Conservation (phyloP, 306 rosid species). For the Cucurbita moschata region DNA sequence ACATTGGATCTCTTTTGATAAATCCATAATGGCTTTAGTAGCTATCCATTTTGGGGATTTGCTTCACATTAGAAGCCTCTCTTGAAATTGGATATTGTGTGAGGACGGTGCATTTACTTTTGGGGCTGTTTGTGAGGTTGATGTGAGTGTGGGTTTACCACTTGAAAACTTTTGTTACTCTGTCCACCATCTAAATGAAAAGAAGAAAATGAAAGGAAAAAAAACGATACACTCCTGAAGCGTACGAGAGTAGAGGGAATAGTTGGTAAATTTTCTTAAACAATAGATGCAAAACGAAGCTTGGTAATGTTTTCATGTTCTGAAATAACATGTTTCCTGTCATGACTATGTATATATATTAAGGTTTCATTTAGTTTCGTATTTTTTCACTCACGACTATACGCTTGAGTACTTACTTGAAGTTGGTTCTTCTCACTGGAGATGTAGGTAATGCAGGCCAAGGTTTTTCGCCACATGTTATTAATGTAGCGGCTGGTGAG, state of each 20-base stretch:
- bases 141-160: neutral
- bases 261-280: neutral
- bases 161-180: neutral
- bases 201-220: neutral
- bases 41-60: neutral
- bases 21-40: neutral
- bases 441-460: conserved; percentile 78
- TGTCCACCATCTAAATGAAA: neutral
- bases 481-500: conserved; percentile 75
- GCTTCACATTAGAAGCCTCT: neutral
- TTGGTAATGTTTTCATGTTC: neutral
- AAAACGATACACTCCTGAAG: neutral
- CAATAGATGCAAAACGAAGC: neutral
- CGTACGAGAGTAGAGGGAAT: neutral
- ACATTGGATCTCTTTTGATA: neutral
- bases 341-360: neutral
- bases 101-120: neutral
- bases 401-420: conserved; percentile 7
- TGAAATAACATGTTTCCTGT: neutral
- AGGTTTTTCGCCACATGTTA: conserved; percentile 71
- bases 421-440: conserved; percentile 11
- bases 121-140: neutral
- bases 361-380: neutral
- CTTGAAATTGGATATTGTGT: neutral
- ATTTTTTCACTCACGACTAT: neutral